Evolutionary conservation across 2,329 filamentous ascomycete species (phyloP).

Genomic region (Fusarium coicis): DNA sequence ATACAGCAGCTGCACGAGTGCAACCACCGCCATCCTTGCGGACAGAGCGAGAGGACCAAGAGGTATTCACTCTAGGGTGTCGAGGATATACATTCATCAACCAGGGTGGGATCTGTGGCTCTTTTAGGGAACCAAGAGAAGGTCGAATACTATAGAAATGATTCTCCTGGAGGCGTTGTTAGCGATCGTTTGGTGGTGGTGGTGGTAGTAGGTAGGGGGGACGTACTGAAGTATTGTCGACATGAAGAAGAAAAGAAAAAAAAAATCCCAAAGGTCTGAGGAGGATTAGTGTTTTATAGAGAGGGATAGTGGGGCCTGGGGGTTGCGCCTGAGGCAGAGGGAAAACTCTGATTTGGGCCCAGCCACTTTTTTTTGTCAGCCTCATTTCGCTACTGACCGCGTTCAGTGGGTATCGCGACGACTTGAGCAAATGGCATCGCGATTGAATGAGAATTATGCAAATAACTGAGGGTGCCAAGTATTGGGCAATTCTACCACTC

Average conservation of each 20-base stretch:
- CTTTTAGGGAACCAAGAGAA: slow-evolving; percentile 89
- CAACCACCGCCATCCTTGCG: slow-evolving; percentile 65
- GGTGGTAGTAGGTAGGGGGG: neutral
- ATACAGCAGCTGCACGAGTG: slow-evolving; percentile 65
- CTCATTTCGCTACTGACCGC: neutral
- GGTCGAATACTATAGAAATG: slow-evolving; percentile 98
- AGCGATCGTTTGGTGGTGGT: neutral
- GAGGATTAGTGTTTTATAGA: slow-evolving; percentile 18
- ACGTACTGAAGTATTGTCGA: slow-evolving; percentile 68
- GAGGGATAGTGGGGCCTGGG: neutral
- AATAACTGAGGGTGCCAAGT: neutral
- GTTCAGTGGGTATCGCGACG: neutral
- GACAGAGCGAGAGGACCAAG: slow-evolving; percentile 41
- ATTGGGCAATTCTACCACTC: neutral
- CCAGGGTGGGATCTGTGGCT: slow-evolving; percentile 85
- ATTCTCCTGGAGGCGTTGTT: slow-evolving; percentile 68
- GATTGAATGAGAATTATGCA: neutral
- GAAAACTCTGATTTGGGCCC: slow-evolving; percentile 26
- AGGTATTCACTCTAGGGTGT: slow-evolving; percentile 56
- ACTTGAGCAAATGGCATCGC: neutral
- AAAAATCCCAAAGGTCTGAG: slow-evolving; percentile 48
- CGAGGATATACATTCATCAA: slow-evolving; percentile 74
- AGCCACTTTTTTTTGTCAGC: slow-evolving; percentile 20
- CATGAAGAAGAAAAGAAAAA: slow-evolving; percentile 62
- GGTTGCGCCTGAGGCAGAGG: slow-evolving; percentile 12